Conservation (phyloP, 2,329 filamentous ascomycete genomes). For the Aspergillus neotritici region DNA sequence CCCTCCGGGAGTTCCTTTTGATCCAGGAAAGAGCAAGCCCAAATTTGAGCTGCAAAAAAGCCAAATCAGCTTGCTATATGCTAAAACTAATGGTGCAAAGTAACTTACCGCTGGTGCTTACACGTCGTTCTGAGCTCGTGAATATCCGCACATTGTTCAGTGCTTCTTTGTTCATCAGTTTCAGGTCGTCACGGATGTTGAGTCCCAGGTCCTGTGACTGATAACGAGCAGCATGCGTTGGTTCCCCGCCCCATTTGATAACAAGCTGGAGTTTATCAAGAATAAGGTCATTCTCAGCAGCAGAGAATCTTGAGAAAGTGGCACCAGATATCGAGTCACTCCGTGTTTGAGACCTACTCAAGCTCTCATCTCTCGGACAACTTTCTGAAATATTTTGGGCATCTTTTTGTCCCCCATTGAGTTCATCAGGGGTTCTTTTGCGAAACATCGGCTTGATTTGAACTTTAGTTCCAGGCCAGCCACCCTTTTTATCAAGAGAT, state of each 20-base stretch:
- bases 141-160: conserved; percentile 91
- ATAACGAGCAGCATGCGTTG: conserved; percentile 93
- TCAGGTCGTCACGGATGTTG: conserved; percentile 91
- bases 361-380: conserved; percentile 23
- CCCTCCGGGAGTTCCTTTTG: conserved; percentile 79
- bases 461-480: conserved; percentile 93
- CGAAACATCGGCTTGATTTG: conserved; percentile 99
- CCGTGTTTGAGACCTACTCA: conserved; percentile 52
- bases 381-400: conserved; percentile 6
- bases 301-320: conserved; percentile 89
- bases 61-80: conserved; percentile 8
- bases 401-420: conserved; percentile 18
- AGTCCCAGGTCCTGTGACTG: conserved; percentile 92
- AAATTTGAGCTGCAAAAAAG: conserved; percentile 68
- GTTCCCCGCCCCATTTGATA: conserved; percentile 98
- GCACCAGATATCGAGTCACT: conserved; percentile 84
- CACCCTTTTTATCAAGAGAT: conserved; percentile 84
- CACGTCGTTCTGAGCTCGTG: conserved; percentile 89
- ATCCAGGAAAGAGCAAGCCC: conserved; percentile 81
- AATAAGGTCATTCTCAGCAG: conserved; percentile 84
- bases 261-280: conserved; percentile 95
- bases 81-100: neutral
- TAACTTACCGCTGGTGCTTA: conserved; percentile 68
- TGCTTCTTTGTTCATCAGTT: conserved; percentile 86
- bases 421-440: conserved; percentile 68